A percentile compares a stretch with the other conserved stretches of the same genome.
These are phyloP conservation scores for Gossypium herbaceum DNA, from an alignment of 345 rosid species.

Conservation along the genomic window DNA sequence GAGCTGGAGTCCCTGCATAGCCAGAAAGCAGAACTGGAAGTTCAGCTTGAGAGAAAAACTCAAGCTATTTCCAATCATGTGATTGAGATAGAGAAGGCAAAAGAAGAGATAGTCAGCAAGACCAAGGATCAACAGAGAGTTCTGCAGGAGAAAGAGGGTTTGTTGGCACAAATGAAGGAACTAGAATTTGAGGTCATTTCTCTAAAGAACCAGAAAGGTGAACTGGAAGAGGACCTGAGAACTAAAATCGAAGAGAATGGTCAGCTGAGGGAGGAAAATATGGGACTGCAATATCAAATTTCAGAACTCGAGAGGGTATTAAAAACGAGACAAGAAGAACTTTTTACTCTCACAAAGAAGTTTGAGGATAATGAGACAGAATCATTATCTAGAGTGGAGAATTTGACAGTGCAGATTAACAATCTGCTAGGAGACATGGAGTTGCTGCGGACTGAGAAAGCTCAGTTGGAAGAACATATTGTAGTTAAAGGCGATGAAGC, in stretches of 20 bases:
- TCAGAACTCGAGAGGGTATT: background rate
- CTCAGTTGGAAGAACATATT: conserved; percentile 62
- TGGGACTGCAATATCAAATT: conserved; percentile 1
- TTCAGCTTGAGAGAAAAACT: conserved; percentile 48
- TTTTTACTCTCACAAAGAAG: background rate
- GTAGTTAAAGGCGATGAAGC: conserved; percentile 48
- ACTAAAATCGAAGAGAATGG: conserved; percentile 29
- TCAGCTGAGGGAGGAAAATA: conserved; percentile 32
- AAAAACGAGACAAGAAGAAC: background rate
- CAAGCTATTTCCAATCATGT: conserved; percentile 45
- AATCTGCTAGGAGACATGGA: conserved; percentile 38
- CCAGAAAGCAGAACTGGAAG: conserved; percentile 51
- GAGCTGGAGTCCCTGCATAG: conserved; percentile 43
- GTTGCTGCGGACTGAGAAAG: conserved; percentile 39
- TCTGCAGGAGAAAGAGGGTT: conserved; percentile 43
- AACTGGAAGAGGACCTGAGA: conserved; percentile 43
- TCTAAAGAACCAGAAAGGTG: conserved; percentile 41
- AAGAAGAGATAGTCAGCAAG: conserved; percentile 32
- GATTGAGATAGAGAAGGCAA: conserved; percentile 38
- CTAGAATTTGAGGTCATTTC: conserved; percentile 38
- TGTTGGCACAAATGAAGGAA: conserved; percentile 32
- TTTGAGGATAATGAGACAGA: background rate
- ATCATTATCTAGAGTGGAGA: background rate
- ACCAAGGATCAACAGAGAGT: conserved; percentile 33
- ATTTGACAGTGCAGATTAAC: conserved; percentile 43